phyloP scores from a whole-genome alignment of 345 rosid genomes.

The Eucalyptus fibrosa region DNA sequence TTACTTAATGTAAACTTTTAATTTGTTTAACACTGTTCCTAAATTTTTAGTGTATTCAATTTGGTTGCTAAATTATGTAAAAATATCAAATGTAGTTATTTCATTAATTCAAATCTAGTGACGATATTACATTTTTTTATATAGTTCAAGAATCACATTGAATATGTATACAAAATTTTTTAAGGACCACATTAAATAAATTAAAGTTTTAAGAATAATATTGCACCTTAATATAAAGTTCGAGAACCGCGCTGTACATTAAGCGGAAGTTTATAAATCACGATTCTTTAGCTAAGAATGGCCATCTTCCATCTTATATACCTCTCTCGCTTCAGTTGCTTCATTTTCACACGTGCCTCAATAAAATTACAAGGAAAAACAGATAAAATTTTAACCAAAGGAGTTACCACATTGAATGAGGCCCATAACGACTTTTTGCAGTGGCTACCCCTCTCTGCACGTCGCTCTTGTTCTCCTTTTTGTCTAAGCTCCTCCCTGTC shows the following conservation, averaged over 20 bases:
- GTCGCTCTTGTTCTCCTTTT: background rate
- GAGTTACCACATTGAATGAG: background rate
- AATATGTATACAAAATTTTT: fast-evolving
- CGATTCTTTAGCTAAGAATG: background rate
- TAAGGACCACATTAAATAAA: fast-evolving
- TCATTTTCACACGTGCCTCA: background rate
- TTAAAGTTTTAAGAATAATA: too few relatives aligned
- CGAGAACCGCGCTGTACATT: fast-evolving
- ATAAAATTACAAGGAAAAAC: background rate
- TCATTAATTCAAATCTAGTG: too few relatives aligned
- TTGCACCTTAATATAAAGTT: too few relatives aligned
- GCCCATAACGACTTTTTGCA: background rate
- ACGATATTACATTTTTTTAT: fast-evolving
- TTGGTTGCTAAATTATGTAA: fast-evolving
- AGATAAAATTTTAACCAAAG: background rate
- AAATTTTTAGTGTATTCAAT: too few relatives aligned
- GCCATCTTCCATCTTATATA: background rate
- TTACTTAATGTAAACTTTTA: fast-evolving
- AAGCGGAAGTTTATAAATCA: too few relatives aligned
- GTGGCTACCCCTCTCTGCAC: background rate
- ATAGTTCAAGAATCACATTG: fast-evolving
- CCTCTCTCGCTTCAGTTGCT: background rate
- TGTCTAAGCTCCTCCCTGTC: background rate
- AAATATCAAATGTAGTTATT: fast-evolving
- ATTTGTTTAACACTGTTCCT: too few relatives aligned